phyloP scores from a whole-genome alignment of 73 alveolate genomes.

The Breviolum minutum region DNA sequence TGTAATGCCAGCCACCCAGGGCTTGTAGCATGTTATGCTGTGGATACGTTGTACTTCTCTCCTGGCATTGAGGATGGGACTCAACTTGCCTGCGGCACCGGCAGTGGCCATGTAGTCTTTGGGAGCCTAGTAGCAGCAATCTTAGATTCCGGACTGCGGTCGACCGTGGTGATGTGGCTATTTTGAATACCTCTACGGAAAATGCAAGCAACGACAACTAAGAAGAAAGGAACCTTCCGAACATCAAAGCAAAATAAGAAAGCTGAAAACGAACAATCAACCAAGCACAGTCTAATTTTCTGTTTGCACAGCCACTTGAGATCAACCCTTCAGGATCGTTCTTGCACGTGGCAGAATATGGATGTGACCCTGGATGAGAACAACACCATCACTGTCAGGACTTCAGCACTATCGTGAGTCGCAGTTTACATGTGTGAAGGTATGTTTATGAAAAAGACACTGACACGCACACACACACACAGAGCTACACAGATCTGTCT shows the following conservation, averaged over 20 bases:
- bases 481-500: background rate
- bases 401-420: background rate
- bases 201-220: too few relatives aligned
- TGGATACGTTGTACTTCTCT: background rate
- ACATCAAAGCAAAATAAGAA: too few relatives aligned
- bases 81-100: conserved; percentile 81
- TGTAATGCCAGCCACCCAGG: conserved; percentile 18
- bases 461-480: too few relatives aligned
- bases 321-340: conserved; percentile 96
- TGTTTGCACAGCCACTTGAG: background rate
- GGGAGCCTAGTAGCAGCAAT: conserved; percentile 66
- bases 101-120: conserved; percentile 80
- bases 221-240: too few relatives aligned
- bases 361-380: conserved; percentile 99
- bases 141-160: background rate
- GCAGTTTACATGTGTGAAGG: background rate
- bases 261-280: too few relatives aligned
- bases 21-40: background rate
- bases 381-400: conserved; percentile 97
- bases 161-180: background rate
- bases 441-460: background rate
- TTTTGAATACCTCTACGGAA: too few relatives aligned
- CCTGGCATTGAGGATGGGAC: conserved; percentile 42
- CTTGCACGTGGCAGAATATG: conserved; percentile 98
- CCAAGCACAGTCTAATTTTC: too few relatives aligned